Base-by-base conservation (phyloP, 1,284 basidiomycete species). In the Ceratobasidium sp. region DNA sequence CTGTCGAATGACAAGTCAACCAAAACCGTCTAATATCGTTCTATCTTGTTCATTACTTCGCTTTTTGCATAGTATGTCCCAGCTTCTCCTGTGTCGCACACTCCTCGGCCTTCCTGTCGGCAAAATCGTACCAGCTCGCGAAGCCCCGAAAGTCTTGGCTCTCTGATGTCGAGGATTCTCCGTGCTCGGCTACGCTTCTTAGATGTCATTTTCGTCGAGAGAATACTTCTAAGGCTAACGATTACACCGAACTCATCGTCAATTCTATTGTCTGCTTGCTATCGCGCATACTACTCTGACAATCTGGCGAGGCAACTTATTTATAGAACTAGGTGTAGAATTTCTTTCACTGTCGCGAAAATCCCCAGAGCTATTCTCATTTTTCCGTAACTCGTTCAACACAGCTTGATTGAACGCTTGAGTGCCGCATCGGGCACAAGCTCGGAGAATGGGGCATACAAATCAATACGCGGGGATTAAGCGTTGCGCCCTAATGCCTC, bases 71-170 rank as follows among this genome's bases (percentile, higher is more conserved):
- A 48, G 17, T 2, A 48, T 48, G 9, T 48, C 46, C 38, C 42
- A 28, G 33, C 33, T 56, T 26, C 54, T 17, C 67, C 1, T 70
- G 56, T 10, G 33, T 54, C 71, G 71, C 71, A 65, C 12, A 33
- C 28, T 75, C 26, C n/a, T 75, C 71, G 71, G 71, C 48, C 44
- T 54, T 74, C 70, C 64, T 33, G n/a, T 75, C 61, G 71, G 71
- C 13, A 64, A 75, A 75, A 75, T 48, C 3, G 40, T 46, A 42
- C 48, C 46, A 20, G 56, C 17, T 20, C 17, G 15, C 10, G 52
- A 56, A 65, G 61, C 44, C 15, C 28, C 33, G 17, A 52, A 59
- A 59, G 40, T 38, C 70, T 61, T 38, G 70, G 44, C 48, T 75
- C 48, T 28, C 44, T 61, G 56, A 28, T 50, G n/a, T 65, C 61